A percentile compares a stretch with the other conserved stretches of the same genome.
phyloP scores from a whole-genome alignment of 768 basidiomycete species.

The Podaxis pistillaris region DNA sequence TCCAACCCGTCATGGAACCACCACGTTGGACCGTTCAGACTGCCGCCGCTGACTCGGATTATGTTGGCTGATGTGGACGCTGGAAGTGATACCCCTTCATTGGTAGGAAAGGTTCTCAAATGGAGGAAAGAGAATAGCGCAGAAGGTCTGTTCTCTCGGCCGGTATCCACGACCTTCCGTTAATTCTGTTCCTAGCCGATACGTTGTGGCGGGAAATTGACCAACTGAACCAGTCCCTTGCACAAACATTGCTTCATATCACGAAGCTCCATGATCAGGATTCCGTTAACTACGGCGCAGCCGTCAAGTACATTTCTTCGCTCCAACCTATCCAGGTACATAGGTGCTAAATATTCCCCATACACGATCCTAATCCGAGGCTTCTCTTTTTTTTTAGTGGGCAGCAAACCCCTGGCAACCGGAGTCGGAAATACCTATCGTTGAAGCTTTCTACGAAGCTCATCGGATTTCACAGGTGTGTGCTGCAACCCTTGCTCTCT shows the following conservation, averaged over 20 bases:
- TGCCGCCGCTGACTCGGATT: conserved; percentile 82
- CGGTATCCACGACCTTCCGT: not conserved
- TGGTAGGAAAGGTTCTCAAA: conserved; percentile 86
- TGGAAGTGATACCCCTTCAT: conserved; percentile 92
- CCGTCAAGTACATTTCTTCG: conserved; percentile 61
- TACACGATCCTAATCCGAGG: not conserved
- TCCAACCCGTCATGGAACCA: conserved; percentile 76
- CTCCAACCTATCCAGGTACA: conserved; percentile 56
- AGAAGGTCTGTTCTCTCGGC: conserved; percentile 41
- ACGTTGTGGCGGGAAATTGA: conserved; percentile 66
- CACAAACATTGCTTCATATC: conserved; percentile 49
- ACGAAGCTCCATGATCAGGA: conserved; percentile 48
- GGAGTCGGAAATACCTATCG: conserved; percentile 39
- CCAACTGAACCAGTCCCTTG: conserved; percentile 58
- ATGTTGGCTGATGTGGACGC: conserved; percentile 95
- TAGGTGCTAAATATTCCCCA: not conserved
- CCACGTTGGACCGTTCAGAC: conserved; percentile 62
- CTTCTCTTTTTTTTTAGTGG: conserved; percentile 42
- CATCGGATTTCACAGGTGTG: conserved; percentile 59
- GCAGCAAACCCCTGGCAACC: conserved; percentile 53
- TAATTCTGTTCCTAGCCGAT: conserved; percentile 41
- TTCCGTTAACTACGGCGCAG: conserved; percentile 47
- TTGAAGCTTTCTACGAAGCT: conserved; percentile 56
- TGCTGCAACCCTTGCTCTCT: not conserved
- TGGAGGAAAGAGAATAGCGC: conserved; percentile 73